phyloP scores from a whole-genome alignment of 176 grass and related monocot species.

The Thinopyrum elongatum region DNA sequence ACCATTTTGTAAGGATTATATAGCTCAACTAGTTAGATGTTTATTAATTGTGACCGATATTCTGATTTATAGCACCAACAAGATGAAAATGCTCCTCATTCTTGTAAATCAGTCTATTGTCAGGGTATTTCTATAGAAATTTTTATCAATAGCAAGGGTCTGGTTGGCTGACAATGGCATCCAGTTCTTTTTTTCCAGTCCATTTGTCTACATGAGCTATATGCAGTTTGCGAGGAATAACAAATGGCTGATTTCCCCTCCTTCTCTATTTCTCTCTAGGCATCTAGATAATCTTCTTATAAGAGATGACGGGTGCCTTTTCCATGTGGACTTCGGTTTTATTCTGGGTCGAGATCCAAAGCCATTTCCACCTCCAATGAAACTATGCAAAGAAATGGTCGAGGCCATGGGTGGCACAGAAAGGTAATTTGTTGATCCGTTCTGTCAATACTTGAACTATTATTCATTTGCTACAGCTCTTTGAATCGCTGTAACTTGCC shows the following conservation, averaged over 20 bases:
- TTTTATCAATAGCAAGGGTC: not conserved
- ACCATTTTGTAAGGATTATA: conserved; percentile 15
- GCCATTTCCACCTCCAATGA: conserved; percentile 97
- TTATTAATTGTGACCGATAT: not conserved
- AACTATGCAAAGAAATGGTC: conserved; percentile 99
- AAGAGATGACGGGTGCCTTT: conserved; percentile 89
- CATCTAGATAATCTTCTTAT: conserved; percentile 99
- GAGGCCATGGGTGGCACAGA: conserved; percentile 98
- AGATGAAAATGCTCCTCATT: not conserved
- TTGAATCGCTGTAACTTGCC: not conserved
- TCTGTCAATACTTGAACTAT: not conserved
- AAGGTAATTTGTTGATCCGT: conserved; percentile 49
- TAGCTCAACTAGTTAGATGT: not conserved
- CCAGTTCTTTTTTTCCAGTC: conserved; percentile 2
- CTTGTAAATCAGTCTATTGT: conserved; percentile 9
- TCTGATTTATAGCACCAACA: not conserved
- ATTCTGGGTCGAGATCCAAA: conserved; percentile 98
- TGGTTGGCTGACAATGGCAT: not conserved
- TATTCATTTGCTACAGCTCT: not conserved
- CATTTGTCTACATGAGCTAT: not conserved
- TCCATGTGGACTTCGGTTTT: conserved; percentile 97
- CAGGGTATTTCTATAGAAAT: conserved; percentile 10
- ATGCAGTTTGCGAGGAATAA: conserved; percentile 22
- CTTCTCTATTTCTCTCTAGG: conserved; percentile 43
- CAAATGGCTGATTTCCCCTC: conserved; percentile 21